Percentiles rank a stretch among this genome's conserved stretches.
phyloP scores from a whole-genome alignment of 2,329 filamentous ascomycete genomes.

The Coleophoma crateriformis region DNA sequence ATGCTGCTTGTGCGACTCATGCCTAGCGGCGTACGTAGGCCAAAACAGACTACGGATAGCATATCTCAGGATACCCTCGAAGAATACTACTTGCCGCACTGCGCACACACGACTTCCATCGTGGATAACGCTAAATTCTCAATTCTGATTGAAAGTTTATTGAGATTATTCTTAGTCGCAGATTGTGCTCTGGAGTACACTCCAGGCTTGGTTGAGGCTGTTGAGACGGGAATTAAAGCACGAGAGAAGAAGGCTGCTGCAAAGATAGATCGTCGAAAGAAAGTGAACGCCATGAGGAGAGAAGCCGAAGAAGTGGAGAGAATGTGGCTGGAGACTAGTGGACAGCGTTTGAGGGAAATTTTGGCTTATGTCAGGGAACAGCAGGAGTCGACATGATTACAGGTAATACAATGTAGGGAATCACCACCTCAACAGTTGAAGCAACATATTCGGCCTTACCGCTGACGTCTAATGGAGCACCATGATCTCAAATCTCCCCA shows the following conservation, averaged over 20 bases:
- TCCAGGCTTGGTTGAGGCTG: conserved; percentile 32
- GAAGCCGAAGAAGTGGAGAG: conserved; percentile 19
- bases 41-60: conserved; percentile 29
- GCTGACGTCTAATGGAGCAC: too few relatives aligned
- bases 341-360: conserved; percentile 25
- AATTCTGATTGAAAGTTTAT: conserved; percentile 46
- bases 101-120: conserved; percentile 39
- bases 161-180: conserved; percentile 37
- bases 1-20: conserved; percentile 44
- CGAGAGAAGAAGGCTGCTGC: conserved; percentile 35
- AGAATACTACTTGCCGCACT: conserved; percentile 45
- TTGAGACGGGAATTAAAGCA: conserved; percentile 46
- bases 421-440: too few relatives aligned
- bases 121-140: conserved; percentile 53
- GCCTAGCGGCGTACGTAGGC: conserved; percentile 26
- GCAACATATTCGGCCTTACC: too few relatives aligned
- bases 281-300: conserved; percentile 22
- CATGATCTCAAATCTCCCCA: too few relatives aligned
- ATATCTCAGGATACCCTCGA: conserved; percentile 45
- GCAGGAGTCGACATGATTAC: too few relatives aligned
- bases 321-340: conserved; percentile 19
- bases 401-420: too few relatives aligned
- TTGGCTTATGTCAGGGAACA: conserved; percentile 12
- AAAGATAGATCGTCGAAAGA: conserved; percentile 37
- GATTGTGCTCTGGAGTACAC: conserved; percentile 16